Percentiles rank a stretch among this genome's conserved stretches.
These are phyloP conservation scores for barley (Hordeum vulgare) DNA, from an alignment of 176 grass and related monocot genomes.

Conservation along the genomic window DNA sequence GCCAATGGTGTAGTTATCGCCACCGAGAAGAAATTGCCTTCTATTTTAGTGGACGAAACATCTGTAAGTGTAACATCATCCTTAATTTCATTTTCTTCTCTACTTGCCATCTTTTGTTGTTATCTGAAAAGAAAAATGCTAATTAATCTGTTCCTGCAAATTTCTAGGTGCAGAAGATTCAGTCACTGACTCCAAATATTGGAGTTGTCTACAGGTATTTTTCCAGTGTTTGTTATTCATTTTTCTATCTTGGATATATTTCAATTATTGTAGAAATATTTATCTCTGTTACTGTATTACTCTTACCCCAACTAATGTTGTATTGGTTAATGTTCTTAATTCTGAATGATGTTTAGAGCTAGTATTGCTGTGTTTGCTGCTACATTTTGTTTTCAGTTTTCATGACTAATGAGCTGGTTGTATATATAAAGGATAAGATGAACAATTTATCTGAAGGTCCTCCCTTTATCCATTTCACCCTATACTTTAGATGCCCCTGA, in stretches of 20 bases:
- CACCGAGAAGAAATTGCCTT: slow-evolving; percentile 79
- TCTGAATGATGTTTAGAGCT: neutral
- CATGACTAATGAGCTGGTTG: neutral
- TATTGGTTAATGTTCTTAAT: neutral
- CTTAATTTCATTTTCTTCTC: neutral
- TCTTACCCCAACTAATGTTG: neutral
- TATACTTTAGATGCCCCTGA: neutral
- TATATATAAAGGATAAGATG: neutral
- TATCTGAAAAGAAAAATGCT: neutral
- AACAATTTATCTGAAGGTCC: neutral
- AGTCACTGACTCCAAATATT: slow-evolving; percentile 84
- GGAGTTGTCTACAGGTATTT: slow-evolving; percentile 88
- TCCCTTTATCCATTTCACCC: neutral
- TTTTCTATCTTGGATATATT: slow-evolving; percentile 1
- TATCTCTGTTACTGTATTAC: neutral
- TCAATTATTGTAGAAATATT: neutral
- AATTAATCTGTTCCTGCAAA: slow-evolving; percentile 1
- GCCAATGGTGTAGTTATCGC: slow-evolving; percentile 84
- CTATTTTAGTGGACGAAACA: slow-evolving; percentile 77
- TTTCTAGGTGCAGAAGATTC: slow-evolving; percentile 92
- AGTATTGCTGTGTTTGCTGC: neutral
- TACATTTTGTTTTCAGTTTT: neutral
- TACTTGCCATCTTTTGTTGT: neutral
- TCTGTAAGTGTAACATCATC: slow-evolving; percentile 42
- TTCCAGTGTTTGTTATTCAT: neutral